Base-by-base conservation (phyloP, 1,284 basidiomycete species). In the Phellopilus nigrolimitatus region DNA sequence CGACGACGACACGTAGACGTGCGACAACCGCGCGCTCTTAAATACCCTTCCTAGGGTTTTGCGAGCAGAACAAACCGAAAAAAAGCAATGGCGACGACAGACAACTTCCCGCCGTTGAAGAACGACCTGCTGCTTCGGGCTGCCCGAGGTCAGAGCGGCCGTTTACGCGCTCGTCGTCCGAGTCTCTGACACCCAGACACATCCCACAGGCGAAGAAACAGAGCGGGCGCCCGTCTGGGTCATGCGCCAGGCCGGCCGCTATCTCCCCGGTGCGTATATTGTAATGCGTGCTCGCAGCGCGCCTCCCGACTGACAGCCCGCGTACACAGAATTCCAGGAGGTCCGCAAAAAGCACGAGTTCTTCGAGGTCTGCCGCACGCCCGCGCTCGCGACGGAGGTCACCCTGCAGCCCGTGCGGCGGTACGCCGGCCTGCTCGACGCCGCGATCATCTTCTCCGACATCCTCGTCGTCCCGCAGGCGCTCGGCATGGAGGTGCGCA, bases 221-320 rank as follows among this genome's bases (percentile, higher is more conserved):
- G 88, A 91, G 63, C 82, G 91, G 53, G 92, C 95, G 2, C 95
- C 95, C 10, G 93, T 97, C 56, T 99, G 95, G 95, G 90, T 98
- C 56, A 99, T 99, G 95, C 82, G 97, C 28, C 95, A 99, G 67
- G 97, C 97, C 17, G 95, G 95, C 40, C 80, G 95, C 49, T 97
- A 97, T 70, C 80, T 97, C 46, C 94, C 94, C 68, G 94, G 92
- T 92, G 19, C 47, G 39, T 37, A 24, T 48, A 25, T 31, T 21
- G 21, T 36, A 12, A n/a, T 24, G 22, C 12, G 31, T 28, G 25
- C 15, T 43, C 43, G 10, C 17, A 22, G 10, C 12, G 24, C 33
- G 28, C 13, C 30, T 15, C 22, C 38, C 17, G 56, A 57, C 7
- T 33, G 56, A 57, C 54, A 56, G 22, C 55, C 54, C 44, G 55